phyloP scores from a whole-genome alignment of 1,284 basidiomycete species.

The Fomitiporia mediterranea region DNA sequence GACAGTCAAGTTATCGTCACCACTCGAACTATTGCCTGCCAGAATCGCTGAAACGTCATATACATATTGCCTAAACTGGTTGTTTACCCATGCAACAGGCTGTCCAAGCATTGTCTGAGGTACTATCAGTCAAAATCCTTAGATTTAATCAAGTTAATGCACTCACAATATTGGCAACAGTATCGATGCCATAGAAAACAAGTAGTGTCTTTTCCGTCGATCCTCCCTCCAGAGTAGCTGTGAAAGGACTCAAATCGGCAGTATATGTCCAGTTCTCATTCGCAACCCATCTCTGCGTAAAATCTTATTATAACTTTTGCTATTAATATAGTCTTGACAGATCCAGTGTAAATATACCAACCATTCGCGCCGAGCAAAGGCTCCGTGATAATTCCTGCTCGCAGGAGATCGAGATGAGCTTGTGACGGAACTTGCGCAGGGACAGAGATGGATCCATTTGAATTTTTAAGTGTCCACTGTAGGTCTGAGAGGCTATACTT shows the following conservation, averaged over 20 bases:
- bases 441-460: constrained; percentile 50
- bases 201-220: constrained; percentile 37
- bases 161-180: constrained; percentile 47
- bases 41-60: constrained; percentile 47
- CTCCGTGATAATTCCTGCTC: constrained; percentile 51
- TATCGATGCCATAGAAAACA: constrained; percentile 59
- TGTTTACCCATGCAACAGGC: constrained; percentile 52
- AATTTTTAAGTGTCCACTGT: constrained; percentile 48
- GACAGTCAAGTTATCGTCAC: constrained; percentile 43
- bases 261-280: constrained; percentile 62
- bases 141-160: constrained; percentile 22
- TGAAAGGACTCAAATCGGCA: constrained; percentile 46
- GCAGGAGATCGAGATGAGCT: constrained; percentile 49
- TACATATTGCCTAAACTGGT: constrained; percentile 52
- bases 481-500: constrained; percentile 43
- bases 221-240: constrained; percentile 24
- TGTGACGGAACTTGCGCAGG: constrained; percentile 50
- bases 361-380: constrained; percentile 53
- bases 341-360: too few relatives aligned
- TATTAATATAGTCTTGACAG: too few relatives aligned
- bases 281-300: constrained; percentile 52
- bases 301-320: constrained; percentile 36
- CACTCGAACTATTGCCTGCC: constrained; percentile 26
- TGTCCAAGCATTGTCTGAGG: constrained; percentile 45
- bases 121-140: not conserved